Base-by-base conservation (phyloP, 495 filamentous ascomycete genomes). In the Cercophora scortea region DNA sequence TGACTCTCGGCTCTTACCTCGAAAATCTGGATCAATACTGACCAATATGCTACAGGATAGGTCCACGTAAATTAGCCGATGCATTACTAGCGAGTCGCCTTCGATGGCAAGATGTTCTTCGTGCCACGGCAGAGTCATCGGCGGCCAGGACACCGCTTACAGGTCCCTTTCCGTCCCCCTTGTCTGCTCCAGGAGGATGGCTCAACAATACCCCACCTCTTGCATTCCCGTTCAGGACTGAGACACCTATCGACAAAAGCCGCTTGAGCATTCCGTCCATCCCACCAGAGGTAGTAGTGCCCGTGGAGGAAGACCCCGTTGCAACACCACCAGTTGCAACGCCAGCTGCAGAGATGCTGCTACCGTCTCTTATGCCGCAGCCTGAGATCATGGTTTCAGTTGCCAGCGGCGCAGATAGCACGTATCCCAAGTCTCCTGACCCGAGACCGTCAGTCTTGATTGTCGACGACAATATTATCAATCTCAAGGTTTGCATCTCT, bases 391-490 rank as follows among this genome's bases (percentile, higher is more conserved):
- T 40, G 41, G 12, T 18, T 12, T 9, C n/a, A 15, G n/a, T 12
- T 7, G 9, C 18, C 3, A 17, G 42, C 32, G 1, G 17, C 17
- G 10, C 9, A 8, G 17, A 17, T 33, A 32, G 15, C 12, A 12
- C 36, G 1, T n/a, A 35, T 15, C 6, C 1, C 12, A 6, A 49
- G 13, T 4, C 36, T 16, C n/a, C 15, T 4, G 47, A 49, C 6
- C 11, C 13, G 7, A 17, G 38, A 25, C 41, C 56, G 9, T 60
- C 66, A 15, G 45, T 60, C 10, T 52, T 76, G n/a, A 61, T 72
- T 2, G 73, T 76, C 6, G 71, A 76, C 32, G 73, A 76, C 46
- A 74, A 76, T 43, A 45, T 50, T 3, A 65, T 76, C 48, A 76
- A 76, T 52, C 49, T 76, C 43, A 64, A 65, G 58, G 56, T 59